A percentile compares a stretch with the other conserved stretches of the same genome.
Conservation (phyloP, 768 basidiomycete species). For the Collybiopsis confluens region DNA sequence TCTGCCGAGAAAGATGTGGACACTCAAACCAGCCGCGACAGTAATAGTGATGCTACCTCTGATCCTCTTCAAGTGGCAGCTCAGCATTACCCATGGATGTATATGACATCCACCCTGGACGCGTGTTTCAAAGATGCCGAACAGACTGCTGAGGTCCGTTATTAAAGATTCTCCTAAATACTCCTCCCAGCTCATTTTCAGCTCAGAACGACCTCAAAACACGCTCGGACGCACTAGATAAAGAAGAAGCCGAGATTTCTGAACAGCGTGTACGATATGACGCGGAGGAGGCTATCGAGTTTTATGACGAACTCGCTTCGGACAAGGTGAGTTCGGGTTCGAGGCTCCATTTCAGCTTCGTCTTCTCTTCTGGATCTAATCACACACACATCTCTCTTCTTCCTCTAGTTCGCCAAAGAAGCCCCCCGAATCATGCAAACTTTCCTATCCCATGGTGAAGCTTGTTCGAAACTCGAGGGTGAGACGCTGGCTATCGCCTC, state of each 20-base stretch:
- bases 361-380: too few relatives aligned
- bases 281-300: slow-evolving; percentile 36
- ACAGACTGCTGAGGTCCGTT: slow-evolving; percentile 28
- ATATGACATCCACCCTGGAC: slow-evolving; percentile 55
- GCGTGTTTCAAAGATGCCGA: slow-evolving; percentile 42
- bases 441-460: slow-evolving; percentile 43
- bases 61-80: slow-evolving; percentile 46
- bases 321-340: slow-evolving; percentile 23
- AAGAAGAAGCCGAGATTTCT: slow-evolving; percentile 36
- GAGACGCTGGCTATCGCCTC: slow-evolving; percentile 41
- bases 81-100: slow-evolving; percentile 54
- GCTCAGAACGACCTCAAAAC: slow-evolving; percentile 33
- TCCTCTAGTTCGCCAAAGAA: slow-evolving; percentile 37
- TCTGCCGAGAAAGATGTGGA: background rate
- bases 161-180: background rate
- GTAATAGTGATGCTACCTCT: slow-evolving; percentile 4
- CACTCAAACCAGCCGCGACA: too few relatives aligned
- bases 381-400: too few relatives aligned
- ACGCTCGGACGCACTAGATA: slow-evolving; percentile 26
- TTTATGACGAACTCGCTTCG: slow-evolving; percentile 41
- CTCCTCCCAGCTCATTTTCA: background rate
- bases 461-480: slow-evolving; percentile 34
- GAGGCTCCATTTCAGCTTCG: background rate
- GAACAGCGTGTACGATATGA: slow-evolving; percentile 39
- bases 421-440: slow-evolving; percentile 45